phyloP scores from a whole-genome alignment of 441 rosid species.

The Metrosideros polymorpha region DNA sequence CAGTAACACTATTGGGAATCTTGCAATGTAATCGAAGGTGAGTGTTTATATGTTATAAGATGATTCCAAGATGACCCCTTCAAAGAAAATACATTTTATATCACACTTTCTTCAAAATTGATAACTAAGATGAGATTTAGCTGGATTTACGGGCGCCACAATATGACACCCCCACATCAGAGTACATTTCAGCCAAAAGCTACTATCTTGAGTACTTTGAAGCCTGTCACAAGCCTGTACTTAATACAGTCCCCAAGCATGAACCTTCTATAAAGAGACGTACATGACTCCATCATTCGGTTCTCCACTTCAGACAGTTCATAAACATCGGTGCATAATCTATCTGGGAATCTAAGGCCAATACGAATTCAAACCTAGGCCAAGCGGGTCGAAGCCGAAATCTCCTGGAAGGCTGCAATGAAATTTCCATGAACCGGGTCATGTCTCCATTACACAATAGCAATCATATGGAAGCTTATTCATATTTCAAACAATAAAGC shows the following conservation, averaged over 20 bases:
- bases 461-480: neutral
- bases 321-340: neutral
- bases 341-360: neutral
- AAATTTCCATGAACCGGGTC: neutral
- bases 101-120: neutral
- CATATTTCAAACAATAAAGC: neutral
- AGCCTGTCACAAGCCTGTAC: neutral
- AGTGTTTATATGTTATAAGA: neutral
- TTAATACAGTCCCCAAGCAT: neutral
- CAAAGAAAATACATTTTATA: neutral
- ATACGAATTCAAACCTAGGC: slow-evolving; percentile 42
- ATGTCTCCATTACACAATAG: neutral
- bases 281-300: neutral
- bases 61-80: neutral
- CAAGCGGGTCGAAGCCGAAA: slow-evolving; percentile 93
- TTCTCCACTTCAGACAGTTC: neutral
- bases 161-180: neutral
- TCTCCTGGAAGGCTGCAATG: slow-evolving; percentile 78
- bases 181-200: neutral
- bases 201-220: neutral
- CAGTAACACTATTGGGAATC: neutral
- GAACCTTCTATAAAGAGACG: neutral
- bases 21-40: neutral
- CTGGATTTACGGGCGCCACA: neutral
- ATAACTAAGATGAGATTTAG: neutral